phyloP scores from a whole-genome alignment of 2,329 filamentous ascomycete species.

The Neofusicoccum ribis region DNA sequence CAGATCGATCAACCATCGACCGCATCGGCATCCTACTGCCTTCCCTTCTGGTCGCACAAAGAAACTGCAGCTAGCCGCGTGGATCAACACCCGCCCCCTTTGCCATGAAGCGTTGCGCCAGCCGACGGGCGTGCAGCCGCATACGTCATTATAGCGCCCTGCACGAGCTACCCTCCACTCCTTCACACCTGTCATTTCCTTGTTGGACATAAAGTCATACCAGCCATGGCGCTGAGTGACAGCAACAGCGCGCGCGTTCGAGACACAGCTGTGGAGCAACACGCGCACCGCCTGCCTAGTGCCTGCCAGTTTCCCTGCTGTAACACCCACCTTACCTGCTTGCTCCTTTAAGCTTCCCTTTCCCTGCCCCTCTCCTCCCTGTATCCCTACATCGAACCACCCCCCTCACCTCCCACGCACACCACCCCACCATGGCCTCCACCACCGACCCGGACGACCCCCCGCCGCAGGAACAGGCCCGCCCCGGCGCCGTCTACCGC shows the following conservation, averaged over 20 bases:
- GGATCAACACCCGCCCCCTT: too few relatives aligned
- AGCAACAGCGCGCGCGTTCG: too few relatives aligned
- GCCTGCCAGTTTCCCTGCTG: too few relatives aligned
- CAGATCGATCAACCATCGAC: neutral
- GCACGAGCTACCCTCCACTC: neutral
- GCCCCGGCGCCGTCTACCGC: slow-evolving; percentile 33
- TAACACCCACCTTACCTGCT: neutral
- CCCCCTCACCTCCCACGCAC: too few relatives aligned
- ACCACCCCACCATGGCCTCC: neutral
- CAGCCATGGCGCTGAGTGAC: too few relatives aligned
- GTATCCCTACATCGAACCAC: too few relatives aligned
- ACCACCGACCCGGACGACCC: neutral
- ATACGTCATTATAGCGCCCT: slow-evolving; percentile 3
- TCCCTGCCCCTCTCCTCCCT: neutral
- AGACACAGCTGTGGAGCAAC: too few relatives aligned
- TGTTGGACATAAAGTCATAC: neutral
- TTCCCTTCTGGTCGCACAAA: neutral
- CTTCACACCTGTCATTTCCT: neutral
- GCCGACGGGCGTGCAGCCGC: neutral
- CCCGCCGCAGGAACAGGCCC: slow-evolving; percentile 22
- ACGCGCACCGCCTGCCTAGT: too few relatives aligned
- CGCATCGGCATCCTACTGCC: neutral
- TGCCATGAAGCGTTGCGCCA: too few relatives aligned
- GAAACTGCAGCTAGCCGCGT: neutral
- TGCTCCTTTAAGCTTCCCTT: neutral